These are phyloP conservation scores for Aspergillus sp. DNA, from an alignment of 2,329 filamentous ascomycete species.

Conservation along the genomic window DNA sequence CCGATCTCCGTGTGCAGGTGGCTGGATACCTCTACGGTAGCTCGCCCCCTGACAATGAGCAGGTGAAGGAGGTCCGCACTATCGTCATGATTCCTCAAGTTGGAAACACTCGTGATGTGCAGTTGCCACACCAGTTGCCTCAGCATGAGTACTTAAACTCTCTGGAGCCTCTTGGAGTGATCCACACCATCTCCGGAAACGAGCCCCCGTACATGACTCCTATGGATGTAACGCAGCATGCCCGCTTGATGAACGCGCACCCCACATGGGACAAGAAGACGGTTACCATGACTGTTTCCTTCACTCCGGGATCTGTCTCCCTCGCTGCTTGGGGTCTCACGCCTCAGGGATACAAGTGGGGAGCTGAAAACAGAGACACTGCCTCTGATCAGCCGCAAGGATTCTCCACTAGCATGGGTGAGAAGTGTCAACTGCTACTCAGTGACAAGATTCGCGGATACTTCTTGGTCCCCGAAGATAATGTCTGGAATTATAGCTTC, in stretches of 20 bases:
- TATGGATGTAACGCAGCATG: slow-evolving; percentile 88
- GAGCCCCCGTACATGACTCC: slow-evolving; percentile 96
- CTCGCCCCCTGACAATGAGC: slow-evolving; percentile 88
- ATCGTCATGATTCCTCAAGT: slow-evolving; percentile 98
- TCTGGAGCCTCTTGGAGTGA: slow-evolving; percentile 87
- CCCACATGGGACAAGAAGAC: slow-evolving; percentile 81
- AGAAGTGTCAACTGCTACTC: slow-evolving; percentile 89
- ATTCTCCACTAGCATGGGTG: slow-evolving; percentile 86
- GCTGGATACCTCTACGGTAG: slow-evolving; percentile 92
- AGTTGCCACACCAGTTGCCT: slow-evolving; percentile 82
- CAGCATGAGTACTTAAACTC: slow-evolving; percentile 84
- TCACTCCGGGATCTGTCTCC: slow-evolving; percentile 94
- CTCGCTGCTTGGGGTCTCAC: slow-evolving; percentile 91
- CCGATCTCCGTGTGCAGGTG: slow-evolving; percentile 92
- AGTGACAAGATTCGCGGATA: slow-evolving; percentile 92
- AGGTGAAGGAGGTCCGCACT: slow-evolving; percentile 93
- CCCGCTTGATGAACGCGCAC: slow-evolving; percentile 82
- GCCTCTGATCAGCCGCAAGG: slow-evolving; percentile 90
- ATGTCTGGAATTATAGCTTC: slow-evolving; percentile 97
- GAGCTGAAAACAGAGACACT: slow-evolving; percentile 88
- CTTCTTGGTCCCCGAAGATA: slow-evolving; percentile 89
- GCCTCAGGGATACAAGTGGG: slow-evolving; percentile 92
- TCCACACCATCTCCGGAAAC: slow-evolving; percentile 92
- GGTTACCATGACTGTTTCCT: slow-evolving; percentile 89
- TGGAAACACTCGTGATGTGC: slow-evolving; percentile 84